phyloP scores from a whole-genome alignment of 2,329 filamentous ascomycete genomes.

The Xylaria sp. region DNA sequence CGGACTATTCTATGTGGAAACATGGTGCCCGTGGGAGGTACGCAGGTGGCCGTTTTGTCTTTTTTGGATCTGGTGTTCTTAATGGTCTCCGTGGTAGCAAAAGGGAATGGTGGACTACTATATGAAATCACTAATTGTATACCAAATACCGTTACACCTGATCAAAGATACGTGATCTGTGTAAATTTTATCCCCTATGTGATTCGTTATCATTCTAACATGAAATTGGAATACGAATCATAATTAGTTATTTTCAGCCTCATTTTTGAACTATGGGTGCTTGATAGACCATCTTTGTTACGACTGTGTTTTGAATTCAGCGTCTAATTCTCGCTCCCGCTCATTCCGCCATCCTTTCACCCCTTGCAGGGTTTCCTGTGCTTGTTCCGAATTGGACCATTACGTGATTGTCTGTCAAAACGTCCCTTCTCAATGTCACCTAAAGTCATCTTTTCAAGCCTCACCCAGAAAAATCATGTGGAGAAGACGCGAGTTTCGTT shows the following conservation, averaged over 20 bases:
- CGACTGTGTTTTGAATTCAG: background rate
- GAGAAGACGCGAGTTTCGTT: conserved; percentile 5
- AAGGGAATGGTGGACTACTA: conserved; percentile 15
- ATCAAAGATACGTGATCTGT: conserved; percentile 3
- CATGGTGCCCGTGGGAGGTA: conserved; percentile 14
- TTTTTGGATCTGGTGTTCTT: conserved; percentile 28
- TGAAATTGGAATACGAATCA: background rate
- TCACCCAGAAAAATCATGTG: background rate
- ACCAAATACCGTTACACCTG: conserved; percentile 23
- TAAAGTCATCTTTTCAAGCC: background rate
- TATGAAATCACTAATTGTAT: conserved; percentile 31
- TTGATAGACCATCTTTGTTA: background rate
- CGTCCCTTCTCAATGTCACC: conserved; percentile 5
- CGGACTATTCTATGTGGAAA: conserved; percentile 22
- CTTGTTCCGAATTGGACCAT: background rate
- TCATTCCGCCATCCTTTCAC: background rate
- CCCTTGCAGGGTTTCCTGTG: background rate
- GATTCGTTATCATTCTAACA: background rate
- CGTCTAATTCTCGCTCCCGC: background rate
- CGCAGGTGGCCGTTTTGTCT: conserved; percentile 12
- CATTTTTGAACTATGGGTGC: background rate
- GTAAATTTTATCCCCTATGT: conserved; percentile 1
- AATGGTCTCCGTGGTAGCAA: conserved; percentile 22
- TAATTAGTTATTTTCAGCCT: background rate
- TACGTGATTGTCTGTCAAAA: background rate